Evolutionary conservation across 202 grass and related monocot genomes (phyloP).

Genomic region (Zoysia matrella): DNA sequence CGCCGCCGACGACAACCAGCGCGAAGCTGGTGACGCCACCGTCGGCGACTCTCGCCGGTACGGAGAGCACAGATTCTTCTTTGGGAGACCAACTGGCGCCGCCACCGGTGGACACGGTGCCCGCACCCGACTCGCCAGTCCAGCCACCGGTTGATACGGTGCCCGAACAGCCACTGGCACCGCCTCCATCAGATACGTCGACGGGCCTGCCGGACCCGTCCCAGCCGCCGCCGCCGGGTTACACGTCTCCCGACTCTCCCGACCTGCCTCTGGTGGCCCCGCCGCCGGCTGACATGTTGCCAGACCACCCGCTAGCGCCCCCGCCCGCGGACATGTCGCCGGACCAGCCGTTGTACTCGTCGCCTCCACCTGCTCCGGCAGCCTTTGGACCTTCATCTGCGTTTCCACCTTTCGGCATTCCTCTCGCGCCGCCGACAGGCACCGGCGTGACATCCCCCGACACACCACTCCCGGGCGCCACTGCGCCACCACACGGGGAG

Average conservation of each 20-base stretch:
- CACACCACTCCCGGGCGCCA: neutral
- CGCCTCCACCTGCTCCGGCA: conserved; percentile 29
- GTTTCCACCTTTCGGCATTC: conserved; percentile 25
- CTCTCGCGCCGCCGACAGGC: neutral
- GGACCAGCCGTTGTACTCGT: neutral
- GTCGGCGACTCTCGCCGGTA: conserved; percentile 8
- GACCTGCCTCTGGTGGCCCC: neutral
- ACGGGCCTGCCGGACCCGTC: conserved; percentile 18
- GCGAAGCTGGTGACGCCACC: conserved; percentile 43
- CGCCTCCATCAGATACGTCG: conserved; percentile 27
- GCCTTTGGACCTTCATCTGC: conserved; percentile 18
- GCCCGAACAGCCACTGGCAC: conserved; percentile 31
- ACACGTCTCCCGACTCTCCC: conserved; percentile 1
- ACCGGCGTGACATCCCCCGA: conserved; percentile 9
- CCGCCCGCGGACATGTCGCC: conserved; percentile 15
- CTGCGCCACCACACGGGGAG: conserved; percentile 6
- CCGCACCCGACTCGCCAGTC: neutral
- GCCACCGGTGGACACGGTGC: conserved; percentile 17
- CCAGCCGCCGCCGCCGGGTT: conserved; percentile 14
- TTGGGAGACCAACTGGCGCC: conserved; percentile 36
- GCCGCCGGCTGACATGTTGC: conserved; percentile 6
- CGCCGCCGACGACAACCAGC: neutral
- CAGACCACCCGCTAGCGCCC: conserved; percentile 25
- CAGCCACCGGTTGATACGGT: conserved; percentile 30
- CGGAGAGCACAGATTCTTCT: conserved; percentile 32